These are phyloP conservation scores for Thalia dealbata DNA, from an alignment of 176 grass and related monocot species.

Conservation along the genomic window DNA sequence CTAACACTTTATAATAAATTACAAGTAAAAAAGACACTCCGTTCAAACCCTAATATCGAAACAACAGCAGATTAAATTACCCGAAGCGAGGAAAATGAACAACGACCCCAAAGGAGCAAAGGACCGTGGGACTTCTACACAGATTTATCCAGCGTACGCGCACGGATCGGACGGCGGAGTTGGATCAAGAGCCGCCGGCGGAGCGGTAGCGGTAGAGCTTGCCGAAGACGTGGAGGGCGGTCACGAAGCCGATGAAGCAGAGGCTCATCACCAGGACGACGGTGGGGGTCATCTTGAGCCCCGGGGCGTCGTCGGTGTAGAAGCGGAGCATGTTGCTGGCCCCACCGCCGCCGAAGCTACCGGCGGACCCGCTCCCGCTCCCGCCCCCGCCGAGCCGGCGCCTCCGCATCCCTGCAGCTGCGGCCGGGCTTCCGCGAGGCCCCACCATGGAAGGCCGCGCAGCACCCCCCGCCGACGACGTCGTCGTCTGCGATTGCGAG, in stretches of 20 bases:
- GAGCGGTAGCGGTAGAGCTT: constrained; percentile 24
- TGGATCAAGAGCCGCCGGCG: constrained; percentile 10
- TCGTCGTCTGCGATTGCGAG: constrained; percentile 16
- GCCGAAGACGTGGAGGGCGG: constrained; percentile 24
- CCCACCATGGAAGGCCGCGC: constrained; percentile 18
- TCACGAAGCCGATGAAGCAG: constrained; percentile 32
- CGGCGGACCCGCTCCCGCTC: background rate
- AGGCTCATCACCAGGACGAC: constrained; percentile 28
- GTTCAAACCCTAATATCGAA: constrained; percentile 5
- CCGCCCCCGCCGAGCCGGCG: constrained; percentile 11
- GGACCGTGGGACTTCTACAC: background rate
- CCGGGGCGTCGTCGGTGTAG: constrained; percentile 27
- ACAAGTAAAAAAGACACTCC: background rate
- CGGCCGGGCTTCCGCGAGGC: constrained; percentile 13
- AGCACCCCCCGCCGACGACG: constrained; percentile 6
- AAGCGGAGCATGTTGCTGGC: constrained; percentile 27
- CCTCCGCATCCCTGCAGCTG: constrained; percentile 19
- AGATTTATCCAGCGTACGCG: background rate
- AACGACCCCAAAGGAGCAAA: background rate
- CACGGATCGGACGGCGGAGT: background rate
- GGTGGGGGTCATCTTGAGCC: constrained; percentile 26
- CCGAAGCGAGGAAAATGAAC: background rate
- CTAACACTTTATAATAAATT: background rate
- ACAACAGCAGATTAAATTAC: background rate
- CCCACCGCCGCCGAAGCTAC: constrained; percentile 9